Conservation (phyloP, 352 stramenopile species). For the Globisporangium barbulae region DNA sequence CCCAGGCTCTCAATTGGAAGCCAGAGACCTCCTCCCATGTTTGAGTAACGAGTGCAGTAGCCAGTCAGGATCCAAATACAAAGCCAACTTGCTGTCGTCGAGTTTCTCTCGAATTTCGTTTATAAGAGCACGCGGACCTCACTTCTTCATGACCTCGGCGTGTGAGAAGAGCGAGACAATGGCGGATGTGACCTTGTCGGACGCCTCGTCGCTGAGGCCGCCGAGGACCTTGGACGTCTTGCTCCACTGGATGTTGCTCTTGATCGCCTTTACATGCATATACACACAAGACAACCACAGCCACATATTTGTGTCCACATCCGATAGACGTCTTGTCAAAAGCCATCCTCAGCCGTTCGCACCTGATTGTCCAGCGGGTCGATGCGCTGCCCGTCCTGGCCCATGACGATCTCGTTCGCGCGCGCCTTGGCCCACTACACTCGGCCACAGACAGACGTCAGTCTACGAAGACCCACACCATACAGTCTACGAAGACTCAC, state of each 20-base stretch:
- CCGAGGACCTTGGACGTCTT: conserved; percentile 60
- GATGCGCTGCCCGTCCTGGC: conserved; percentile 16
- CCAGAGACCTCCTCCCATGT: not conserved
- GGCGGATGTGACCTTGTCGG: conserved; percentile 49
- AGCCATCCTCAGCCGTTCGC: not conserved
- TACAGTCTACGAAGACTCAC: not conserved
- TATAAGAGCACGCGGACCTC: not conserved
- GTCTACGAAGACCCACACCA: not conserved
- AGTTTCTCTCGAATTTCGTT: too few species aligned
- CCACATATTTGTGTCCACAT: not conserved
- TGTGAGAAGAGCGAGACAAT: conserved; percentile 55
- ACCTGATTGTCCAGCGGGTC: conserved; percentile 27
- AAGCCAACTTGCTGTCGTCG: not conserved
- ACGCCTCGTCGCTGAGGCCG: conserved; percentile 31
- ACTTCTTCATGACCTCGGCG: conserved; percentile 11
- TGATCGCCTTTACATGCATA: conserved; percentile 15
- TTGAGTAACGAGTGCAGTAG: not conserved
- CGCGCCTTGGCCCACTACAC: conserved; percentile 50
- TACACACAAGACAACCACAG: not conserved
- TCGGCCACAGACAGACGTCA: not conserved
- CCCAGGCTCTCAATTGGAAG: not conserved
- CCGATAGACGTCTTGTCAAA: not conserved
- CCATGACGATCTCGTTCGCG: conserved; percentile 32
- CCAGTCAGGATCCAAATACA: not conserved
- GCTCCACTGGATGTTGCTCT: conserved; percentile 62